Percentiles rank a stretch among this genome's conserved stretches.
Evolutionary conservation across 1,139 yeast species (phyloP).

Genomic region (Taiozyma sp.): DNA sequence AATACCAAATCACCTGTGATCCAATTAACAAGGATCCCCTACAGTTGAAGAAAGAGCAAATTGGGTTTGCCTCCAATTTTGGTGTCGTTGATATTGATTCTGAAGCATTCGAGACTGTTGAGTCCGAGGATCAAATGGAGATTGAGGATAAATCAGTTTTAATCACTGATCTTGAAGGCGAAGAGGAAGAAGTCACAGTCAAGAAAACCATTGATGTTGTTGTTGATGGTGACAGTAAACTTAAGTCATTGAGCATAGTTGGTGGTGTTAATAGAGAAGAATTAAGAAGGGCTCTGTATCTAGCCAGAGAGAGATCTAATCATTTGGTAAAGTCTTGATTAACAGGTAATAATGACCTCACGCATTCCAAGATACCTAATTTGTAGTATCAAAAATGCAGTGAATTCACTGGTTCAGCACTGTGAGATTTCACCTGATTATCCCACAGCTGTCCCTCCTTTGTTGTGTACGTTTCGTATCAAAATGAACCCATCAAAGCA

Average conservation of each 20-base stretch:
- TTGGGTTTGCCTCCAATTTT: conserved; percentile 55
- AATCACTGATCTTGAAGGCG: conserved; percentile 72
- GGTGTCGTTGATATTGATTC: conserved; percentile 49
- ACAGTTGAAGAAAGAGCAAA: conserved; percentile 29
- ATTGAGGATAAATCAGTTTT: conserved; percentile 34
- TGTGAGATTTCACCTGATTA: no score
- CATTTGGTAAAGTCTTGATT: conserved; percentile 20
- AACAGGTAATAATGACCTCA: not conserved
- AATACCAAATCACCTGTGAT: conserved; percentile 40
- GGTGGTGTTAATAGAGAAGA: conserved; percentile 44
- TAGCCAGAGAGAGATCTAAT: conserved; percentile 38
- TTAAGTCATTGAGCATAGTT: conserved; percentile 33
- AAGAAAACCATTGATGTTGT: conserved; percentile 29
- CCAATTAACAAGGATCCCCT: conserved; percentile 30
- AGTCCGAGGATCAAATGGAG: conserved; percentile 26
- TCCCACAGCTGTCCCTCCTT: not conserved
- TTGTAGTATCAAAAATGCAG: not conserved
- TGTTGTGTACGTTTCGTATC: not conserved
- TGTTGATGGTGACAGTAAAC: conserved; percentile 25
- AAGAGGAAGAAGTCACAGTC: conserved; percentile 56
- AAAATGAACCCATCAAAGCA: not conserved
- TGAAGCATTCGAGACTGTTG: conserved; percentile 28
- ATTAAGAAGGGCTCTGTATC: conserved; percentile 40
- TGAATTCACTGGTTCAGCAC: no score
- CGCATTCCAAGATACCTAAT: not conserved